A percentile compares a stretch with the other conserved stretches of the same genome.
Conservation (phyloP, 2,329 filamentous ascomycete species). For the Rutstroemia sp. region DNA sequence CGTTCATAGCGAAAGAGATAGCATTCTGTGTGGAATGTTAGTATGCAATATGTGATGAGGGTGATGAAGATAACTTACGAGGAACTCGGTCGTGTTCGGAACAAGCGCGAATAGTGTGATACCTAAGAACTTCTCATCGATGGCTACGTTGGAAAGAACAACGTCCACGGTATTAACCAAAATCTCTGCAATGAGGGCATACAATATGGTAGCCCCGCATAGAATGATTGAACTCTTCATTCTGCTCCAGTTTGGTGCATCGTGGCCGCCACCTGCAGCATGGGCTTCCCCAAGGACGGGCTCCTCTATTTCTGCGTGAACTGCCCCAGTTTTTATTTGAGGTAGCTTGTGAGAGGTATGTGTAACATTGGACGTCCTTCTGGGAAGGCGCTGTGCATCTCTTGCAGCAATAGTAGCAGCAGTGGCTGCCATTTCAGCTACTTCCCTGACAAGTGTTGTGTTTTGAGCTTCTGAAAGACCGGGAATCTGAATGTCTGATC, state of each 20-base stretch:
- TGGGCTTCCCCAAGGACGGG: constrained; percentile 31
- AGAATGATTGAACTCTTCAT: constrained; percentile 86
- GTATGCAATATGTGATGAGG: constrained; percentile 1
- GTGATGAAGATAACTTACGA: constrained; percentile 50
- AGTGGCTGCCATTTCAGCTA: constrained; percentile 89
- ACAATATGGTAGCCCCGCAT: constrained; percentile 80
- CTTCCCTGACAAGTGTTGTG: constrained; percentile 70
- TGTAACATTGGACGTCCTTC: constrained; percentile 40
- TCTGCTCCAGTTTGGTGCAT: constrained; percentile 97
- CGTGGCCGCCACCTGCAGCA: constrained; percentile 63
- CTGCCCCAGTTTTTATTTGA: constrained; percentile 28
- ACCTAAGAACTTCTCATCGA: constrained; percentile 95
- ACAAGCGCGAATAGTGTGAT: constrained; percentile 96
- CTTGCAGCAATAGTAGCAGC: constrained; percentile 81
- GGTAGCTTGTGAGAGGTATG: constrained; percentile 24
- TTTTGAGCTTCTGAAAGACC: constrained; percentile 80
- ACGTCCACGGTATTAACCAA: constrained; percentile 95
- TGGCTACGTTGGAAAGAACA: constrained; percentile 81
- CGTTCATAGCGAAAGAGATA: constrained; percentile 99
- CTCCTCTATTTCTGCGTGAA: constrained; percentile 23
- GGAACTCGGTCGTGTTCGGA: constrained; percentile 94
- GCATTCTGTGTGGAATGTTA: constrained; percentile 54
- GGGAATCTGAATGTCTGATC: constrained; percentile 47
- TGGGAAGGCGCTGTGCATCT: constrained; percentile 54
- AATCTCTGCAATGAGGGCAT: constrained; percentile 96